Base-by-base conservation (phyloP, 225 moss, liverwort and hornwort genomes). In the Polytrichum commune region DNA sequence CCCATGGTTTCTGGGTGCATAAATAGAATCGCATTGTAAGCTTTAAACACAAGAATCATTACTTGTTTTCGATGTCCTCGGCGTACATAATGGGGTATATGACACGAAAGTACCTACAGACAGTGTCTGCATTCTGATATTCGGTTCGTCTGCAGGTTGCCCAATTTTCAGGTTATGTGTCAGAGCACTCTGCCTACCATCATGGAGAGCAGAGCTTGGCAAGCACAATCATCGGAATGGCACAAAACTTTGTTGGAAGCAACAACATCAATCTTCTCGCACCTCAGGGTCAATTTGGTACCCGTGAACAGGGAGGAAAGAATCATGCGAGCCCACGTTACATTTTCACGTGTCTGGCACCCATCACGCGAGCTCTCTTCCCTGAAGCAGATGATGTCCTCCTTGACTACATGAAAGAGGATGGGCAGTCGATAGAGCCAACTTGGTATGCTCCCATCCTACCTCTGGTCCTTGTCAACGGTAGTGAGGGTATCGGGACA, bases 271-370 rank as follows among this genome's bases (percentile, higher is more conserved):
- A 95, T 76, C 80, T 98, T 19, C 84, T 98, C 26, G 83, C 91
- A 56, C 98, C 98, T 33, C 84, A 90, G 66, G 98, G 98, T 18
- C 95, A 94, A 77, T 98, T 94, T 67, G 98, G 98, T 53, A 98
- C 91, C 27, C 88, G 98, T 53, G 95, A 95, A 77, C 98, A 98
- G 94, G 98, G 98, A 80, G 98, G 98, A 2, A 98, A 98, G 76
- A 95, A 98, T 74, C 91, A 90, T 78, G 98, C 98, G n/a, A 98
- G 98, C 66, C 80, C 95, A 30, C 88, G 98, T 79, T 98, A 98
- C 61, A 81, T 98, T 24, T 98, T 93, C 80, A 98, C 98, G 7
- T 93, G 93, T 77, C 82, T 98, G 6, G 65, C 95, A 24, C 92
- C 92, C 6, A 90, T 98, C 29, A 95, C 98, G 8, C 95, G 98